Base-by-base conservation (phyloP, 2,329 filamentous ascomycete species). In the Penicillium expansum region DNA sequence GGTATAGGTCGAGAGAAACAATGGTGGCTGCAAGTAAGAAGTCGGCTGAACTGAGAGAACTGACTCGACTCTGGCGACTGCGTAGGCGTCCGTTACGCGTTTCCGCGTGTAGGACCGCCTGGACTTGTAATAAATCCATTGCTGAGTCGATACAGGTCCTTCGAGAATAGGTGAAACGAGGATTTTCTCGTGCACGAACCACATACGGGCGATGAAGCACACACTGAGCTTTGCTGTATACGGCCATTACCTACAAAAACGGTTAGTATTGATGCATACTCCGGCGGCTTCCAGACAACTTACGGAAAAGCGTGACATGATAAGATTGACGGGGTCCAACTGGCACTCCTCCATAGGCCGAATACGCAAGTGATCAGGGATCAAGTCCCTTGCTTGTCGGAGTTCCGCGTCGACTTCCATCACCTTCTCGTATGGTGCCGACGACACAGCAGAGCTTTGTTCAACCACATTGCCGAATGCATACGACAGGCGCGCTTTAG, bases 201-300 rank as follows among this genome's bases (percentile, higher is more conserved):
- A 96, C 82, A 71, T 94, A 97, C 62, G 92, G 92, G 49, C 92
- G 84, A 73, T 99, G 94, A 38, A 99, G 82, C 22, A 96, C 84
- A 67, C 91, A 95, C 66, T 96, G 83, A 18, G 92, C 89, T 76
- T 96, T 96, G 62, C 95, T 86, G 69, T 92, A 96, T 5, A 97
- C 77, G 48, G 94, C 87, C 60, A 94, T 90, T 32, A 97, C 65
- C 74, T 76, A 47, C 41, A 45, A 43, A 13, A 10, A 42, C 65
- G 43, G 67, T 62, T 48, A 48, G 29, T 35, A 29, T 52, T 18
- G 27, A 32, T 20, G 27, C 32, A 18, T 18, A 3, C 13, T 16
- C 2, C 2, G 18, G 16, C 14, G 9, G n/a, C 18, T 20, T 13
- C 9, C 6, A 16, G 13, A 39, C 11, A 4, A 62, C 68, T 65